phyloP scores from a whole-genome alignment of 306 rosid species.

The barrel medic (Medicago truncatula) region MtrunA17r5.0-ANR NC_053048.1:48943501-48944000 shows the following conservation, averaged over 20 bases:
- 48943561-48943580: constrained; percentile 11
- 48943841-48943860: constrained; percentile 46
- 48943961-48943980: constrained; percentile 10
- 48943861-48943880: constrained; percentile 47
- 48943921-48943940: constrained; percentile 18
- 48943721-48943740: constrained; percentile 46
- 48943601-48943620: constrained; percentile 32
- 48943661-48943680: constrained; percentile 36
- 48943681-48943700: constrained; percentile 46
- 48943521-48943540: constrained; percentile 22
- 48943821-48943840: constrained; percentile 7
- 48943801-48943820: constrained; percentile 33
- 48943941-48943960: constrained; percentile 32
- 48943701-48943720: constrained; percentile 55
- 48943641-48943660: constrained; percentile 33
- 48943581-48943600: constrained; percentile 17
- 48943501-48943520: constrained; percentile 60
- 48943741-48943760: constrained; percentile 48
- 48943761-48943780: constrained; percentile 47
- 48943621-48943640: constrained; percentile 62
- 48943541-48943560: constrained; percentile 18
- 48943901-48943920: constrained; percentile 30
- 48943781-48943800: constrained; percentile 39
- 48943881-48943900: constrained; percentile 42
- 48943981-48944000: constrained; percentile 8